Evolutionary conservation across 2,329 filamentous ascomycete genomes (phyloP).

Genomic region (Monosporascus sp.): DNA sequence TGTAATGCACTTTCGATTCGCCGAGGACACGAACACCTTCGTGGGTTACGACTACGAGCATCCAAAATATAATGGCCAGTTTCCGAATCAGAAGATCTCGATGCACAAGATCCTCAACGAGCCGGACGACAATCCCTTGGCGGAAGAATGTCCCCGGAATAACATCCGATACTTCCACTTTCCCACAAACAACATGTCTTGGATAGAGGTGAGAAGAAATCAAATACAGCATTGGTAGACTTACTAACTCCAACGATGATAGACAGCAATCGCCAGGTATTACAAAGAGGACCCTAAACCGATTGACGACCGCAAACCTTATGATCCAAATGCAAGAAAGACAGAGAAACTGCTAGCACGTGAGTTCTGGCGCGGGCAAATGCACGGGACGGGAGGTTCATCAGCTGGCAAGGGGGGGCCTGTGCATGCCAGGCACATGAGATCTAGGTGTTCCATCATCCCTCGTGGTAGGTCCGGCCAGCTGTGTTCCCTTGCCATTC

Average conservation of each 20-base stretch:
- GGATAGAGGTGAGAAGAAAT: slow-evolving; percentile 4
- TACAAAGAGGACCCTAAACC: not conserved
- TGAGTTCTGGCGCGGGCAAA: slow-evolving; percentile 7
- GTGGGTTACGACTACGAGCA: not conserved
- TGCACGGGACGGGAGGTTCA: slow-evolving; percentile 1
- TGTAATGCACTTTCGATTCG: not conserved
- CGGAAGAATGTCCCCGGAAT: not conserved
- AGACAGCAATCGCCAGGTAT: slow-evolving; percentile 6
- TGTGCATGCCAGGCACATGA: slow-evolving; percentile 9
- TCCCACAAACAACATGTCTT: slow-evolving; percentile 7
- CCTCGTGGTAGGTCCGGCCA: slow-evolving; percentile 2
- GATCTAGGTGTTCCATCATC: slow-evolving; percentile 1
- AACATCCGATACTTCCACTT: slow-evolving; percentile 7
- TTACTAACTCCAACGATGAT: not conserved
- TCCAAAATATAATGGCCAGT: not conserved
- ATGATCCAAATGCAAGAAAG: not conserved
- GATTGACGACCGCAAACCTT: not conserved
- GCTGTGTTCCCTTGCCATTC: no score
- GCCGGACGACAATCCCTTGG: not conserved
- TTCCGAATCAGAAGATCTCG: slow-evolving; percentile 5
- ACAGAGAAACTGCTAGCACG: slow-evolving; percentile 2
- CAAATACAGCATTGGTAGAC: not conserved
- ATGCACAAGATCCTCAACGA: not conserved
- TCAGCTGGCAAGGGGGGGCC: not conserved
- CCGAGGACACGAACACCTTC: not conserved